These are phyloP conservation scores for Colletotrichum tabaci DNA, from an alignment of 2,329 filamentous ascomycete species.

Conservation along the genomic window DNA sequence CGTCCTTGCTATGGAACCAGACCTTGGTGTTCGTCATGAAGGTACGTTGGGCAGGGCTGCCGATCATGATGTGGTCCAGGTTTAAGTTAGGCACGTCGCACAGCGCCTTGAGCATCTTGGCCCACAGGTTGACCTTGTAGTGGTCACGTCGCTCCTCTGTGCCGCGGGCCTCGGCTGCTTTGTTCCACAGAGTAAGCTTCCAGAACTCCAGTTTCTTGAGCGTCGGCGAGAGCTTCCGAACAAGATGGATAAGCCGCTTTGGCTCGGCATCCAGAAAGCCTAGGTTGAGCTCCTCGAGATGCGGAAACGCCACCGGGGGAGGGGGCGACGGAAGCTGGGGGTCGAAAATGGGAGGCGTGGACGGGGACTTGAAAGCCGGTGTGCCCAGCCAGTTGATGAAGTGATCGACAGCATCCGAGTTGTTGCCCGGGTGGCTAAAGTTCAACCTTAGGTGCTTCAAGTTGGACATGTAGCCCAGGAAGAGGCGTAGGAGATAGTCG, in stretches of 20 bases:
- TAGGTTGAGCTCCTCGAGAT: constrained; percentile 60
- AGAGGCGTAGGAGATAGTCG: constrained; percentile 50
- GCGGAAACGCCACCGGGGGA: constrained; percentile 50
- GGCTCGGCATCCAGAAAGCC: constrained; percentile 54
- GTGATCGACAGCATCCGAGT: constrained; percentile 26
- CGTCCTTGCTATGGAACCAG: constrained; percentile 20
- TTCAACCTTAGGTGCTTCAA: constrained; percentile 70
- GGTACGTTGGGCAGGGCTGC: constrained; percentile 46
- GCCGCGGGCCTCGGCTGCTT: not conserved
- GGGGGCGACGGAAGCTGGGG: constrained; percentile 29
- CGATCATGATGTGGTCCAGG: constrained; percentile 52
- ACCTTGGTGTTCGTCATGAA: not conserved
- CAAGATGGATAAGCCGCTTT: constrained; percentile 51
- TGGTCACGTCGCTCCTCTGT: constrained; percentile 1
- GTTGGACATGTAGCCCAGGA: constrained; percentile 58
- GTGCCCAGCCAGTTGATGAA: constrained; percentile 59
- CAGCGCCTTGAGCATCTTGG: constrained; percentile 51
- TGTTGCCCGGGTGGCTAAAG: constrained; percentile 49
- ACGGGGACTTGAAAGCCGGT: constrained; percentile 15
- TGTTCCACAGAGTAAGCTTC: constrained; percentile 53
- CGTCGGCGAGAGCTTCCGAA: constrained; percentile 59
- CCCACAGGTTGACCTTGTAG: constrained; percentile 55
- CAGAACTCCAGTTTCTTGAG: constrained; percentile 63
- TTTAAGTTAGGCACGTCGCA: constrained; percentile 50
- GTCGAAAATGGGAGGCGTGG: not conserved